phyloP scores from a whole-genome alignment of 768 basidiomycete species.

The Rubroboletus satanas region DNA sequence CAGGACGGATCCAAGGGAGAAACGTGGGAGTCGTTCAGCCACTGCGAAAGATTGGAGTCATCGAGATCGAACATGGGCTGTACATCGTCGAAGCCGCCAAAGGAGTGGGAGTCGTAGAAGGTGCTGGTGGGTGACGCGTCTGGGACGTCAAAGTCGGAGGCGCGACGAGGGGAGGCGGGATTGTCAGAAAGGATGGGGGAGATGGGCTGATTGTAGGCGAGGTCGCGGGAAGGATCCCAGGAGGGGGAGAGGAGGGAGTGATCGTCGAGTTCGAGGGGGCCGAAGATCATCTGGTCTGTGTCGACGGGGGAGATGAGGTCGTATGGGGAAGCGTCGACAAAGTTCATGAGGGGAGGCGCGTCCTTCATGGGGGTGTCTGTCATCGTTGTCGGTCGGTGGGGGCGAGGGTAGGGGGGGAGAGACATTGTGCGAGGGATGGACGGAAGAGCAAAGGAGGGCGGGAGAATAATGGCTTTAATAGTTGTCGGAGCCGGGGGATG shows the following conservation, averaged over 20 bases:
- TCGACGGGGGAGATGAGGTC: slow-evolving; percentile 34
- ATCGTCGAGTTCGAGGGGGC: slow-evolving; percentile 34
- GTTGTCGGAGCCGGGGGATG: slow-evolving; percentile 32
- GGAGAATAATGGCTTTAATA: slow-evolving; percentile 34
- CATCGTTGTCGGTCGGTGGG: slow-evolving; percentile 20
- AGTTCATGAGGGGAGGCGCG: slow-evolving; percentile 26
- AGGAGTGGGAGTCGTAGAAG: slow-evolving; percentile 33
- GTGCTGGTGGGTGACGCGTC: slow-evolving; percentile 39
- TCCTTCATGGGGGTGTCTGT: slow-evolving; percentile 30
- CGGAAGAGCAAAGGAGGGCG: slow-evolving; percentile 21
- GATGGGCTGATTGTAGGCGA: slow-evolving; percentile 36
- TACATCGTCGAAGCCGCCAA: slow-evolving; percentile 31
- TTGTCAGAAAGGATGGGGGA: slow-evolving; percentile 40
- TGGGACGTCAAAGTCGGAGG: slow-evolving; percentile 38
- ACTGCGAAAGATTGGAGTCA: slow-evolving; percentile 45
- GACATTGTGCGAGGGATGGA: slow-evolving; percentile 39
- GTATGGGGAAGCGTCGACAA: slow-evolving; percentile 42
- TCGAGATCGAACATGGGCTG: slow-evolving; percentile 39
- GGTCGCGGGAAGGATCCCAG: slow-evolving; percentile 32
- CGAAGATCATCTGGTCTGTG: slow-evolving; percentile 34
- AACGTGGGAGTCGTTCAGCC: slow-evolving; percentile 61
- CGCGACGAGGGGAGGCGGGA: slow-evolving; percentile 38
- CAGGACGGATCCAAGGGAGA: slow-evolving; percentile 33
- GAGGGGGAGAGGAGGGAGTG: slow-evolving; percentile 25
- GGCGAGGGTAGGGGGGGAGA: slow-evolving; percentile 34